Evolutionary conservation across 1,284 basidiomycete genomes (phyloP), one percentile per base, ranked within the genome.

Genomic region (Ustilago shanxiensis): DNA sequence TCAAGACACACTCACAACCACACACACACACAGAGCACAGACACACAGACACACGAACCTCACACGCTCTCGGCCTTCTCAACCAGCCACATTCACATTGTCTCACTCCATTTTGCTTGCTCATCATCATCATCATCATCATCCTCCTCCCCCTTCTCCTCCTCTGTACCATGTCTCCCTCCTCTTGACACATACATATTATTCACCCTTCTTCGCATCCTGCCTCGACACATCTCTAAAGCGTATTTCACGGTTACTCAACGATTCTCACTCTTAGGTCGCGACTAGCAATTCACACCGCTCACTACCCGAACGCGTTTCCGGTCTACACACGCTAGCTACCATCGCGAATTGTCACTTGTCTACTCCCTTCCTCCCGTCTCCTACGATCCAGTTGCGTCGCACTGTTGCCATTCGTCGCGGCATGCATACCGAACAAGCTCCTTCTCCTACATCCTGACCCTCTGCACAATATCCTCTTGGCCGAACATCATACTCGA

Each of bases 51-150:
- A 45, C n/a, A 6, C 31, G 31, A 45, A 13, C 22, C 47, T 26
- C 47, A 49, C 22, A 49, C 47, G 9, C 47, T 26, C n/a, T 26
- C 47, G 47, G 47, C 47, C 47, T 49, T 49, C 47, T 49, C 22
- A 49, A 45, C 44, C 44, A 45, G 44, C 44, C 44, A 45, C 44
- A 8, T 16, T 11, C n/a, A n/a, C n/a, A 37, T 11, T 33, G 31
- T 33, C 35, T 37, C 35, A 37, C 35, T 37, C 35, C 35, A 37
- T 37, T 14, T 10, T 37, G 8, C 13, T 37, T 8, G 9, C 18
- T 14, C 18, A 41, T 41, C 37, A 10, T 47, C 45, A 7, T 26
- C 45, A 22, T 7, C 45, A 20, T 47, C 45, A 20, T 26, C 22
- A 49, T 49, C 47, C 44, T 22, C n/a, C n/a, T n/a, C n/a, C n/a